phyloP scores from a whole-genome alignment of 2,329 filamentous ascomycete genomes.

The Ceratocystis albifundus region DNA sequence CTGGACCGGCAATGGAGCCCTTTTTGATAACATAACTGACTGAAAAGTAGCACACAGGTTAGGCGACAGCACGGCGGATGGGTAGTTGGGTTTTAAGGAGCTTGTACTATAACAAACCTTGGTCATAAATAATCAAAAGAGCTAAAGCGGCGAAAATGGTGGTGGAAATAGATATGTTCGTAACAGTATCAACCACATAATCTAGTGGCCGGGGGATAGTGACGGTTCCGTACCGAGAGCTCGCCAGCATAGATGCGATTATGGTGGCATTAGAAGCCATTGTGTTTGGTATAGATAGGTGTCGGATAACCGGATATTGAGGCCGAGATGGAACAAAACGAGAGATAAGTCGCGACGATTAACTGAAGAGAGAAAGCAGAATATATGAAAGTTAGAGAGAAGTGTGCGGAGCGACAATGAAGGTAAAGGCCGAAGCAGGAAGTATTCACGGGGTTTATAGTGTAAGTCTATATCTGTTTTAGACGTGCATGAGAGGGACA shows the following conservation, averaged over 20 bases:
- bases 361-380: background rate
- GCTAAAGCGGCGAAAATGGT: conserved; percentile 54
- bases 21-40: conserved; percentile 66
- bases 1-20: conserved; percentile 61
- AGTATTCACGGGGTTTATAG: background rate
- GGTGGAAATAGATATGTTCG: conserved; percentile 34
- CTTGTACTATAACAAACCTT: conserved; percentile 49
- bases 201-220: conserved; percentile 46
- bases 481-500: too few relatives aligned
- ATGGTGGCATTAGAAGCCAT: conserved; percentile 46
- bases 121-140: conserved; percentile 71
- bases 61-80: background rate
- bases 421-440: background rate
- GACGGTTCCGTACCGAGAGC: conserved; percentile 41
- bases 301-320: background rate
- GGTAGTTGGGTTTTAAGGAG: background rate
- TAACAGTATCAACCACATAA: conserved; percentile 42
- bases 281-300: background rate
- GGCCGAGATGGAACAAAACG: background rate
- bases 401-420: background rate
- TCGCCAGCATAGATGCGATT: conserved; percentile 58
- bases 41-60: conserved; percentile 31
- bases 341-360: background rate
- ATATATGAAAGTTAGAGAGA: conserved; percentile 3
- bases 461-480: background rate